Conservation (phyloP, 1,139 yeast genomes). For the Nakaseomyces glabratus region DNA sequence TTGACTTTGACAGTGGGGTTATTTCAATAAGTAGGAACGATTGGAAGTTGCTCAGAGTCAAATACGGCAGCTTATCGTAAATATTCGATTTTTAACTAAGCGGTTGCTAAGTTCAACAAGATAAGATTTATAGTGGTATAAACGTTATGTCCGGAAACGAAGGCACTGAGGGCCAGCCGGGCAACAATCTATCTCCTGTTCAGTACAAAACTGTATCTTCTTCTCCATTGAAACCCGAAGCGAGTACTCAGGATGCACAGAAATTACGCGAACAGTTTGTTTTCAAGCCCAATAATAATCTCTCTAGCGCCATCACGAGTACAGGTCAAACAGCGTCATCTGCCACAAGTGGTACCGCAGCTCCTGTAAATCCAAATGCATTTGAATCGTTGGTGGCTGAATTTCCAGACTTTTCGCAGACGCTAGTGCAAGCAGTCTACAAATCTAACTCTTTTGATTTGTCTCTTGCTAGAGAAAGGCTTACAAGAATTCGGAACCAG, state of each 20-base stretch:
- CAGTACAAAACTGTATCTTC: slow-evolving; percentile 18
- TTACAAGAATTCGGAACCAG: slow-evolving; percentile 31
- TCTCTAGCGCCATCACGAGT: too few relatives aligned
- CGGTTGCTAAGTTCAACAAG: too few relatives aligned
- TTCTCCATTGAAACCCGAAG: slow-evolving; percentile 22
- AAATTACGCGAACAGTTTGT: slow-evolving; percentile 22
- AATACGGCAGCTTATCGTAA: too few relatives aligned
- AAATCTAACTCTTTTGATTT: slow-evolving; percentile 51
- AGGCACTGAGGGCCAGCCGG: slow-evolving; percentile 35
- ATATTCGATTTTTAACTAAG: too few relatives aligned
- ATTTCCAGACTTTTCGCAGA: slow-evolving; percentile 43
- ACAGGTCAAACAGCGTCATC: too few relatives aligned
- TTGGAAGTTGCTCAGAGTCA: too few relatives aligned
- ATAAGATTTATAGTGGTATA: too few relatives aligned
- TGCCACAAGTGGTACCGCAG: slow-evolving; percentile 5
- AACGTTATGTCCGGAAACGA: not conserved
- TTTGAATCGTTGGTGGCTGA: slow-evolving; percentile 18
- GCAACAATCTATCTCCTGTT: slow-evolving; percentile 38
- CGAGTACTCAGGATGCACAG: slow-evolving; percentile 1
- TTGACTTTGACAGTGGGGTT: too few relatives aligned
- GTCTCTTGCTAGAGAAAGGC: slow-evolving; percentile 45
- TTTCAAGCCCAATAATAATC: slow-evolving; percentile 19
- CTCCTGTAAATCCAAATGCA: slow-evolving; percentile 7
- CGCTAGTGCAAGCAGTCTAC: slow-evolving; percentile 52
- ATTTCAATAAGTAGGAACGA: too few relatives aligned